A percentile compares a stretch with the other conserved stretches of the same genome.
Evolutionary conservation across 768 basidiomycete genomes (phyloP).

Genomic region (Holtermannia corniformis): DNA sequence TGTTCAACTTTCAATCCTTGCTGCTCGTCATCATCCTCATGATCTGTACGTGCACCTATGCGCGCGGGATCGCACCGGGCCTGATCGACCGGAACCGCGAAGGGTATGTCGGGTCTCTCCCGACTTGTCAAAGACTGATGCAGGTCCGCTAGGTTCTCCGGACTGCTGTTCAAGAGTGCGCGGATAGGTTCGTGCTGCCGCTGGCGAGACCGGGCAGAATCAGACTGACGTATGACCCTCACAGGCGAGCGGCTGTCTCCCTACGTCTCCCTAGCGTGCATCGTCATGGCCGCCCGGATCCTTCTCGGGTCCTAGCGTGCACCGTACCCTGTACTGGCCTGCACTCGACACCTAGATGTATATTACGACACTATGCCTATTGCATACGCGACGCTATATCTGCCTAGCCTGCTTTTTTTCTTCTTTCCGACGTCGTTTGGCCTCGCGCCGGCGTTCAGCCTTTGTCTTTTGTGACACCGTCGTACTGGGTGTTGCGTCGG

Average conservation of each 20-base stretch:
- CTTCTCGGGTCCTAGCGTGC: constrained; percentile 31
- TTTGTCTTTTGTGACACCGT: neutral
- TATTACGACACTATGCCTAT: too few relatives aligned
- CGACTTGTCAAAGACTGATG: neutral
- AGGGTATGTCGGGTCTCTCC: constrained; percentile 52
- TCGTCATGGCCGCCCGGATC: constrained; percentile 80
- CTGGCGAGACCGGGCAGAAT: neutral
- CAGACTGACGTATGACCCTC: neutral
- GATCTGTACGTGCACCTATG: constrained; percentile 96
- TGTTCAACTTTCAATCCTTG: constrained; percentile 96
- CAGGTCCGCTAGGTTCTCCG: constrained; percentile 59
- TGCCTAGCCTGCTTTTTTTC: neutral
- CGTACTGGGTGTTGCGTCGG: neutral
- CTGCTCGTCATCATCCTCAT: constrained; percentile 83
- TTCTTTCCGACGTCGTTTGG: neutral
- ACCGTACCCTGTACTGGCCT: too few relatives aligned
- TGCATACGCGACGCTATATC: too few relatives aligned
- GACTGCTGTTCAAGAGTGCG: constrained; percentile 89
- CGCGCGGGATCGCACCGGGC: constrained; percentile 78
- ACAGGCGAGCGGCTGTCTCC: constrained; percentile 90
- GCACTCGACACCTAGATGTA: too few relatives aligned
- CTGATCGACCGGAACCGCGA: constrained; percentile 88
- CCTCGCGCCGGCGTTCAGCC: neutral
- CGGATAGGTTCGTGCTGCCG: constrained; percentile 84
- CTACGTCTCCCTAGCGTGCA: constrained; percentile 85